Percentiles rank a stretch among this genome's conserved stretches.
Evolutionary conservation across 1,139 yeast species (phyloP).

Genomic region (Blastobotrys elegans): DNA sequence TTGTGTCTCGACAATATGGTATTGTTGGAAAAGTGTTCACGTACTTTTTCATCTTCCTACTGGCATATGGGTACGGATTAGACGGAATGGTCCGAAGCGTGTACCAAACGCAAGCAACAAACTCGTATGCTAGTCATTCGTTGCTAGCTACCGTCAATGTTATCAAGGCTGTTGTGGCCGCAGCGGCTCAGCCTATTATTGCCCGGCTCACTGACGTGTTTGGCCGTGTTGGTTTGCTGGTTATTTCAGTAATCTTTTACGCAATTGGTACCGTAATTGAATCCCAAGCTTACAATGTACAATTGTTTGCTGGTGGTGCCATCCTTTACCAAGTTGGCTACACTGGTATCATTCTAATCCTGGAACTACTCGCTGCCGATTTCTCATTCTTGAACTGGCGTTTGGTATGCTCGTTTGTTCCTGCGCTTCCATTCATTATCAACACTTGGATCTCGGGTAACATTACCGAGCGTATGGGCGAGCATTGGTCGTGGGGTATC

Average conservation of each 20-base stretch:
- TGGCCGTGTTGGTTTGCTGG: conserved; percentile 58
- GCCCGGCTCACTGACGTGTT: conserved; percentile 68
- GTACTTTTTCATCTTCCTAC: conserved; percentile 50
- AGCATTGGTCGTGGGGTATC: conserved; percentile 63
- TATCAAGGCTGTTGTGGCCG: conserved; percentile 59
- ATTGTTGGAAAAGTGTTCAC: conserved; percentile 36
- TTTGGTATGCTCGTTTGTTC: conserved; percentile 54
- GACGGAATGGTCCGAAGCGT: conserved; percentile 51
- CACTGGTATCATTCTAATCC: conserved; percentile 55
- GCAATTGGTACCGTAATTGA: conserved; percentile 67
- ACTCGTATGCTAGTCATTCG: conserved; percentile 54
- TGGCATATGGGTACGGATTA: conserved; percentile 64
- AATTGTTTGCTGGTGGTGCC: conserved; percentile 68
- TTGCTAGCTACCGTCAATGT: conserved; percentile 61
- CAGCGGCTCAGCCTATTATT: conserved; percentile 65
- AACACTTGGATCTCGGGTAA: conserved; percentile 74
- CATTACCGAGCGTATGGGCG: conserved; percentile 40
- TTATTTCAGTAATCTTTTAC: conserved; percentile 54
- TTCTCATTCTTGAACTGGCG: conserved; percentile 68
- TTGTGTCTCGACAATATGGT: conserved; percentile 34
- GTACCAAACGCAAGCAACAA: conserved; percentile 52
- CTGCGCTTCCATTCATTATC: conserved; percentile 66
- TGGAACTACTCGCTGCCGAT: conserved; percentile 59
- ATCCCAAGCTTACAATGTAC: conserved; percentile 60
- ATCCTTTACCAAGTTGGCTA: conserved; percentile 67